Evolutionary conservation across 2,329 filamentous ascomycete species (phyloP), one percentile per base, ranked within the genome.

Genomic region (Pyricularia sp.): DNA sequence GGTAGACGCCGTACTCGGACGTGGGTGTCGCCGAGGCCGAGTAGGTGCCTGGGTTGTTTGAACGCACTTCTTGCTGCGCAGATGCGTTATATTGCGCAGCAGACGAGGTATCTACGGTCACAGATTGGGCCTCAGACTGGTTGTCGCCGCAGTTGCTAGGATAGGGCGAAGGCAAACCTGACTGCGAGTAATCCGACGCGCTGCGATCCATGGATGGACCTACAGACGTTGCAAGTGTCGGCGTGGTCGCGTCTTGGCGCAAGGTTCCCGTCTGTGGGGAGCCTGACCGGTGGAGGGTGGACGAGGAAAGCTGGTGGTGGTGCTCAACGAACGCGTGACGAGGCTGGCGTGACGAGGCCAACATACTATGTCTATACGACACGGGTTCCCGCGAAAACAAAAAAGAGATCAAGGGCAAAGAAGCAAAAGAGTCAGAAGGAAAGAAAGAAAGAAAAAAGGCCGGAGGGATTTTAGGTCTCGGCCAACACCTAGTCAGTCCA

Each of bases 41-140:
- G 80, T 93, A 92, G 79, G 86, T 90, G 74, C 77, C 79, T 23
- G 71, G 67, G 58, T 31, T 68, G 36, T 64, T 66, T 70, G 89
- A 82, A 79, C 92, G 88, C 77, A 89, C 88, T 83, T 97, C 93
- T 83, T 91, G 90, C 58, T 68, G 66, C 66, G 55, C 42, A 78
- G 92, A 90, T 77, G 89, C 88, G 75, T 91, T 85, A 82, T 96
- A 97, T 82, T 94, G 91, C 83, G 91, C 92, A 91, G 92, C 90
- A 92, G 93, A 92, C 82, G 91, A 86, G 86, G 92, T 92, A 91
- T 97, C 94, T 95, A 91, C 88, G 83, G 86, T 79, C 25, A 64
- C 58, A 72, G 83, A 83, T 80, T 90, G 87, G 80, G 86, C 89
- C 91, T 96, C 92, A 93, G 93, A 94, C 85, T 90, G 86, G 82